Evolutionary conservation across 306 rosid species (phyloP).

Genomic region (Prunus padus): DNA sequence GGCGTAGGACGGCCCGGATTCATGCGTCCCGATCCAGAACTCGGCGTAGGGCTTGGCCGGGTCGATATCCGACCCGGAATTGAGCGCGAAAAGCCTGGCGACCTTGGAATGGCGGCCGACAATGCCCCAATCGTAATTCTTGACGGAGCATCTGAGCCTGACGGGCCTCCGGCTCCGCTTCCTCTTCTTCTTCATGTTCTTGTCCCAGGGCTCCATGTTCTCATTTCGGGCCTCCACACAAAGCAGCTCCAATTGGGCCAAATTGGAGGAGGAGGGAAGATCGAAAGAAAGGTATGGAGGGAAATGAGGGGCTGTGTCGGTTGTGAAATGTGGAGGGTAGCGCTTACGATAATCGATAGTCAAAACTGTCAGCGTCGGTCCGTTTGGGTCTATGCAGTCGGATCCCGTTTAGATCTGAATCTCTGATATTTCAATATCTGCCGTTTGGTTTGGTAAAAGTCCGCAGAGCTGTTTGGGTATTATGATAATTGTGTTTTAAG

Average conservation of each 20-base stretch:
- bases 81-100: slow-evolving; percentile 36
- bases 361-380: slow-evolving; percentile 18
- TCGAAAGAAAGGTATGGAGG: not conserved
- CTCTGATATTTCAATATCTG: not conserved
- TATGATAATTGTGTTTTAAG: not conserved
- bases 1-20: slow-evolving; percentile 35
- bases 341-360: not conserved
- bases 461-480: not conserved
- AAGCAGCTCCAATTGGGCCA: not conserved
- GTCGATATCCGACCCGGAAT: slow-evolving; percentile 35
- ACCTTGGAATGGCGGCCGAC: slow-evolving; percentile 32
- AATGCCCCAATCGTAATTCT: slow-evolving; percentile 43
- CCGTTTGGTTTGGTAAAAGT: not conserved
- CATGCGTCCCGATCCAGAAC: slow-evolving; percentile 46
- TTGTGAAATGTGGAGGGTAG: slow-evolving; percentile 4
- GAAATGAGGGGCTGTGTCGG: slow-evolving; percentile 12
- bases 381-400: not conserved
- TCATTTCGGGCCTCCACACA: slow-evolving; percentile 6
- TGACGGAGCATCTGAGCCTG: slow-evolving; percentile 35
- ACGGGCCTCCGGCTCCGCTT: slow-evolving; percentile 9
- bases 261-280: slow-evolving; percentile 2
- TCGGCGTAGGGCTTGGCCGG: slow-evolving; percentile 34
- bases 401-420: slow-evolving; percentile 2
- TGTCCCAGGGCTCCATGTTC: slow-evolving; percentile 25
- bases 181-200: slow-evolving; percentile 29